Conservation (phyloP, 202 grass and related monocot genomes). For the Carex arenaria region DNA sequence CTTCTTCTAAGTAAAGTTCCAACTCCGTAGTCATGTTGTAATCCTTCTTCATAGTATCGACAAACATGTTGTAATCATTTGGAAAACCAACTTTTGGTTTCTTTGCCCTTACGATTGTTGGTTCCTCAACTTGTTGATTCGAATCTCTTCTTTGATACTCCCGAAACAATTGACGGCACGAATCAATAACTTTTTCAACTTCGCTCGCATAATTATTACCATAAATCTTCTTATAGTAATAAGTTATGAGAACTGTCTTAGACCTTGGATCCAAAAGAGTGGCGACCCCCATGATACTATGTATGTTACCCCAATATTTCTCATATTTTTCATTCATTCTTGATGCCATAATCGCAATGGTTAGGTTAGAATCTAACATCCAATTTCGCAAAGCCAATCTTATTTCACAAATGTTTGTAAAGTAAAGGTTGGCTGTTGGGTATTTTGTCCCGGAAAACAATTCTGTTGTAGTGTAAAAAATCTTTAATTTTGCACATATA, state of each 20-base stretch:
- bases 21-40: no score
- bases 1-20: no score
- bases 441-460: not conserved
- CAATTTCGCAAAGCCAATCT: not conserved
- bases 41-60: no score
- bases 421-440: not conserved
- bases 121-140: not conserved
- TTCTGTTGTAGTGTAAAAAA: no score
- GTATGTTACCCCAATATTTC: not conserved
- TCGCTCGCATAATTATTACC: not conserved
- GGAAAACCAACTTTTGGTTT: no score
- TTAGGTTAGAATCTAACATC: not conserved
- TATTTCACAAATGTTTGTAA: not conserved
- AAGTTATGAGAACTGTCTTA: not conserved
- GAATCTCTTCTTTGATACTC: not conserved
- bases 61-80: no score
- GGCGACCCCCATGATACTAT: constrained; percentile 2
- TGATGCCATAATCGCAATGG: not conserved
- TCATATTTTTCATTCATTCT: not conserved
- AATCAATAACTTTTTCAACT: no score
- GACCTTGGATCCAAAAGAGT: constrained; percentile 8
- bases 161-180: not conserved
- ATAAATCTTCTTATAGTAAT: not conserved
- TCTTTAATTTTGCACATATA: no score
- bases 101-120: not conserved